Evolutionary conservation across 2,329 filamentous ascomycete species (phyloP).

Genomic region (Fusarium falciforme): DNA sequence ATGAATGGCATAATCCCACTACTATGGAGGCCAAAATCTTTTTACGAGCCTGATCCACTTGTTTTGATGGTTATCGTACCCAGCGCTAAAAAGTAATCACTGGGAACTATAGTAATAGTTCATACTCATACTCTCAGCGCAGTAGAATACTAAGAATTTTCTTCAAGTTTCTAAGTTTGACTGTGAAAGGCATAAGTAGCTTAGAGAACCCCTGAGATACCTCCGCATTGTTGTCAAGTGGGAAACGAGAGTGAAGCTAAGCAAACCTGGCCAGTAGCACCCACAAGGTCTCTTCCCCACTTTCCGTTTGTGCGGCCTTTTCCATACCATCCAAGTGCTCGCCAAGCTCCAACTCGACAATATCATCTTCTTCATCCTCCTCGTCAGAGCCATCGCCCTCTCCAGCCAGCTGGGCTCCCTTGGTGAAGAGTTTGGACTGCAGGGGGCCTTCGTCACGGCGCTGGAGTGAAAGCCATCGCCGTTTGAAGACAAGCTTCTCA

Average conservation of each 20-base stretch:
- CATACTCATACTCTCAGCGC: fast-evolving
- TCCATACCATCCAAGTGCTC: background rate
- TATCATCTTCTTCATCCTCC: background rate
- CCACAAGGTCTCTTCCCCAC: background rate
- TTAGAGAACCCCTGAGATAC: background rate
- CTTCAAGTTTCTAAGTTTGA: fast-evolving
- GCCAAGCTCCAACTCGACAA: background rate
- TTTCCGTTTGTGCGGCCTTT: background rate
- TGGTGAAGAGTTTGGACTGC: background rate
- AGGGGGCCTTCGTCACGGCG: background rate
- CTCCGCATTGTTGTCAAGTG: background rate
- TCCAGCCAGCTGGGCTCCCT: background rate
- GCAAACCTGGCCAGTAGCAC: background rate
- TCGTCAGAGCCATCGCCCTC: background rate
- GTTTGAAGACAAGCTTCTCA: background rate
- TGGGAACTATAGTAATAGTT: no score
- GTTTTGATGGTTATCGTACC: no score
- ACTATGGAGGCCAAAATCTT: no score
- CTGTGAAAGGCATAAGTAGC: fast-evolving
- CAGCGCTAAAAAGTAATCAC: no score
- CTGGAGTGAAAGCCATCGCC: background rate
- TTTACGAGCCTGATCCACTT: no score
- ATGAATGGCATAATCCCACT: no score
- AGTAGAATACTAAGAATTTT: background rate
- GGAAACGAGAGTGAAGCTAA: background rate